Conservation (phyloP, 2,329 filamentous ascomycete genomes). For the Aureobasidium subglaciale region DNA sequence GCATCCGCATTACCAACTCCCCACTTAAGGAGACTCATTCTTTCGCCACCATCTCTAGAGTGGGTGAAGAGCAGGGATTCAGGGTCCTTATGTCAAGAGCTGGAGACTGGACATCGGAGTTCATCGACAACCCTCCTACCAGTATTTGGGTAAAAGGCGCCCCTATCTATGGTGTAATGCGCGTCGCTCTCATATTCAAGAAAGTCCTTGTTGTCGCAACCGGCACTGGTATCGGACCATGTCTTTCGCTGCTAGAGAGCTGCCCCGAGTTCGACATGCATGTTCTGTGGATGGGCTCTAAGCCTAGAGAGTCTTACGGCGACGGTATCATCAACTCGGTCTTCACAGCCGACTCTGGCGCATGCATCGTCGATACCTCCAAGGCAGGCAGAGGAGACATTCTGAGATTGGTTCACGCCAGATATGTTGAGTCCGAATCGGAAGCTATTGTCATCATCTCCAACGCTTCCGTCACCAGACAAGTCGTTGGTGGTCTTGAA, state of each 20-base stretch:
- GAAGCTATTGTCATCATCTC: constrained; percentile 70
- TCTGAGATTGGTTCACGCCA: constrained; percentile 47
- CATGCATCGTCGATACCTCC: constrained; percentile 62
- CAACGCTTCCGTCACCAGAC: constrained; percentile 60
- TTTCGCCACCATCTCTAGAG: constrained; percentile 65
- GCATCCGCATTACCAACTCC: constrained; percentile 52
- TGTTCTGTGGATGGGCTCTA: constrained; percentile 62
- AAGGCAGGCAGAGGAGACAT: constrained; percentile 55
- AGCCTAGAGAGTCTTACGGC: constrained; percentile 58
- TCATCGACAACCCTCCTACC: constrained; percentile 55
- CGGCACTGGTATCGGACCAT: constrained; percentile 66
- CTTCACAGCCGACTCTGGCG: constrained; percentile 50
- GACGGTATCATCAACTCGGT: constrained; percentile 50
- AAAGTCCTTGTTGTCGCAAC: constrained; percentile 62
- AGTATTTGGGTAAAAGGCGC: constrained; percentile 62
- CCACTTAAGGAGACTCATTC: constrained; percentile 67
- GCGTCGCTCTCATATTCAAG: constrained; percentile 59
- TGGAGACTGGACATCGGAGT: constrained; percentile 64
- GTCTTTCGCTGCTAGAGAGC: constrained; percentile 54
- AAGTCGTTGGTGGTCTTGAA: constrained; percentile 63
- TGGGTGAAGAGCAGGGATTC: constrained; percentile 47
- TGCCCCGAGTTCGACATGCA: constrained; percentile 43
- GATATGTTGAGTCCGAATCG: constrained; percentile 40
- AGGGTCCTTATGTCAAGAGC: constrained; percentile 65
- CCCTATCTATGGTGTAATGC: constrained; percentile 60